Conservation (phyloP, 108 stramenopile genomes). For the Cyclotella sp. region DNA sequence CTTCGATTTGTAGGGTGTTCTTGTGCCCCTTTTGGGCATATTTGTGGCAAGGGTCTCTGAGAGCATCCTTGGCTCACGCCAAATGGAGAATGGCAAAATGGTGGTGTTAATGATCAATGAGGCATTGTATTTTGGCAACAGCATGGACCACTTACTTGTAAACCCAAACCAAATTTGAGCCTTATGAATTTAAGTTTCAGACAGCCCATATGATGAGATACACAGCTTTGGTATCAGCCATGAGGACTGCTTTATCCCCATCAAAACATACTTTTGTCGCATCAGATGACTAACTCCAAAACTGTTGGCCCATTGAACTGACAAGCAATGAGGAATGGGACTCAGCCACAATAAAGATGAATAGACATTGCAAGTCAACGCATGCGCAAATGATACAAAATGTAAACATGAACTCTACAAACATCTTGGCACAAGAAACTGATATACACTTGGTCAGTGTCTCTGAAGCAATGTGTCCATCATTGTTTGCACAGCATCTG, state of each 20-base stretch:
- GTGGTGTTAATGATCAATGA: constrained; percentile 36
- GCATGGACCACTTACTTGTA: constrained; percentile 30
- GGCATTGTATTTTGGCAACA: constrained; percentile 33
- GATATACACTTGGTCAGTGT: too few relatives aligned
- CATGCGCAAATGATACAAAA: too few relatives aligned
- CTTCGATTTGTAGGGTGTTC: too few relatives aligned
- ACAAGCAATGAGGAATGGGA: not conserved
- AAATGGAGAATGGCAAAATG: too few relatives aligned
- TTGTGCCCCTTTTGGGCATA: too few relatives aligned
- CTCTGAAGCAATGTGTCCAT: too few relatives aligned
- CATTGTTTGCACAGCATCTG: too few relatives aligned
- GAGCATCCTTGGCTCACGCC: too few relatives aligned
- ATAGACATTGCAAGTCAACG: too few relatives aligned
- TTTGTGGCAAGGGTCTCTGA: too few relatives aligned
- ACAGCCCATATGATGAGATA: not conserved
- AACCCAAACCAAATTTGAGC: constrained; percentile 52
- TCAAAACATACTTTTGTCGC: not conserved
- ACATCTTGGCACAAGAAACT: too few relatives aligned
- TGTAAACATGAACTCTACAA: too few relatives aligned
- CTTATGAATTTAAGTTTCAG: constrained; percentile 31
- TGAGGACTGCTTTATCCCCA: not conserved
- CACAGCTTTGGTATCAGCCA: not conserved
- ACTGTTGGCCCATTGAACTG: not conserved
- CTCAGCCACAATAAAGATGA: not conserved
- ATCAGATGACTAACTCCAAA: not conserved